Conservation (phyloP, 139 green algal genomes). For the Axilococcus clingmanii region DNA sequence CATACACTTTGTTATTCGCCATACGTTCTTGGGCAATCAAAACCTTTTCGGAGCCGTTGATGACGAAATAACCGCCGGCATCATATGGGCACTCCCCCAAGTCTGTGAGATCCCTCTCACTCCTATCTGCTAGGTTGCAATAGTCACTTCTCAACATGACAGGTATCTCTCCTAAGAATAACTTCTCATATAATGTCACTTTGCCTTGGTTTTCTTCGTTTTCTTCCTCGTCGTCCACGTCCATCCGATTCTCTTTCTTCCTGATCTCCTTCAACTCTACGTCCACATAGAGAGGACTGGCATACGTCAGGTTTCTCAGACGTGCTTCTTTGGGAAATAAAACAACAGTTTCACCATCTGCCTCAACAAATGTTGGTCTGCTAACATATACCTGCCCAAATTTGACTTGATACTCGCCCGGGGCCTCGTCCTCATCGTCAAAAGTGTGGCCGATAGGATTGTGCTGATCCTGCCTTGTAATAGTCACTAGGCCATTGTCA, state of each 20-base stretch:
- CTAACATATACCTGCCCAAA: constrained; percentile 95
- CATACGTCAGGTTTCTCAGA: constrained; percentile 95
- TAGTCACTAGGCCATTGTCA: constrained; percentile 47
- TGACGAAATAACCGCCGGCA: constrained; percentile 96
- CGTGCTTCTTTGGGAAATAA: constrained; percentile 94
- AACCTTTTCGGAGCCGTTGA: constrained; percentile 98
- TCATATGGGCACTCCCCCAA: constrained; percentile 96
- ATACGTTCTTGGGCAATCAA: constrained; percentile 97
- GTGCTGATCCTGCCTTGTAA: constrained; percentile 76
- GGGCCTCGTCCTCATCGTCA: constrained; percentile 32
- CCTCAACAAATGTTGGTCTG: constrained; percentile 85
- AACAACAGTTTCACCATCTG: constrained; percentile 76
- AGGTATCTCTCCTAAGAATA: constrained; percentile 95
- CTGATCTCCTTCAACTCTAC: constrained; percentile 64
- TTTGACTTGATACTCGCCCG: constrained; percentile 49
- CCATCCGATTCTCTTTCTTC: constrained; percentile 14
- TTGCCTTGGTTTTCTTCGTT: too few relatives aligned
- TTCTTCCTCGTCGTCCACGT: constrained; percentile 46
- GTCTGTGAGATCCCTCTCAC: constrained; percentile 76
- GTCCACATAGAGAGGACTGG: constrained; percentile 91
- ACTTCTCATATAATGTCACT: constrained; percentile 49
- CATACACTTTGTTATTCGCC: constrained; percentile 96
- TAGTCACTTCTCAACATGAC: constrained; percentile 95
- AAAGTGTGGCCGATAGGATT: constrained; percentile 34
- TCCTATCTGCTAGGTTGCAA: constrained; percentile 73